Percentiles rank a stretch among this genome's conserved stretches.
These are phyloP conservation scores for Populus trichocarpa DNA, from an alignment of 441 rosid species.

Conservation along the genomic window DNA sequence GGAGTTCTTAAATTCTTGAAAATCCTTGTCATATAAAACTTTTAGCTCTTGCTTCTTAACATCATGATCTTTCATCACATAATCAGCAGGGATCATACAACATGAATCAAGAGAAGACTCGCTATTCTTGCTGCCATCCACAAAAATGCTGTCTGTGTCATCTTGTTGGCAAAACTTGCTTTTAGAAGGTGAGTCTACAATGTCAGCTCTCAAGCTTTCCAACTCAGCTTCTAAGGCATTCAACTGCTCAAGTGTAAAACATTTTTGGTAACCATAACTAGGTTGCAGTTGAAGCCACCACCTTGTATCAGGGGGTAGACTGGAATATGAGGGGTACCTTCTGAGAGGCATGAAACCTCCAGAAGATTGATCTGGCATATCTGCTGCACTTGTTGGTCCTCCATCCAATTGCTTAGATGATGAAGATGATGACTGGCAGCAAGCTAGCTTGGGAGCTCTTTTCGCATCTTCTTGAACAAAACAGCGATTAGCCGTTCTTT, in stretches of 20 bases:
- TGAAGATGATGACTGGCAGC: slow-evolving; percentile 72
- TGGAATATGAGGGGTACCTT: slow-evolving; percentile 41
- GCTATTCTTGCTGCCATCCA: slow-evolving; percentile 19
- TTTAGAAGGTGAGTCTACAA: slow-evolving; percentile 24
- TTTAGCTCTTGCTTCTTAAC: slow-evolving; percentile 22
- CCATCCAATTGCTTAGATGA: slow-evolving; percentile 50
- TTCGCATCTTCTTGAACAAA: slow-evolving; percentile 99
- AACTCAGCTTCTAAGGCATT: slow-evolving; percentile 48
- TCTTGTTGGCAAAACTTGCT: slow-evolving; percentile 13
- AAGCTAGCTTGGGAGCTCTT: slow-evolving; percentile 94
- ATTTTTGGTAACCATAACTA: slow-evolving; percentile 51
- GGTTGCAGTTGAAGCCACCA: slow-evolving; percentile 84
- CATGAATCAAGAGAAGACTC: slow-evolving; percentile 14
- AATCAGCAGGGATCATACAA: slow-evolving; percentile 8
- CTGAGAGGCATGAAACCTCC: slow-evolving; percentile 54
- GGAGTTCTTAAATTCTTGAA: slow-evolving; percentile 36
- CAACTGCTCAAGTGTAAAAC: slow-evolving; percentile 46
- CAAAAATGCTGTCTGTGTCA: neutral
- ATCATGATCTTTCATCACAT: slow-evolving; percentile 17
- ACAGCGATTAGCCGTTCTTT: slow-evolving; percentile 88
- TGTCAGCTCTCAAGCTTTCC: slow-evolving; percentile 33
- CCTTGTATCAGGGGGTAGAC: slow-evolving; percentile 52
- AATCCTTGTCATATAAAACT: slow-evolving; percentile 22
- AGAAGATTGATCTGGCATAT: slow-evolving; percentile 40
- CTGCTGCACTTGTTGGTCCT: slow-evolving; percentile 43